Base-by-base conservation (phyloP, 768 basidiomycete species). In the Leccinum sublutescens region DNA sequence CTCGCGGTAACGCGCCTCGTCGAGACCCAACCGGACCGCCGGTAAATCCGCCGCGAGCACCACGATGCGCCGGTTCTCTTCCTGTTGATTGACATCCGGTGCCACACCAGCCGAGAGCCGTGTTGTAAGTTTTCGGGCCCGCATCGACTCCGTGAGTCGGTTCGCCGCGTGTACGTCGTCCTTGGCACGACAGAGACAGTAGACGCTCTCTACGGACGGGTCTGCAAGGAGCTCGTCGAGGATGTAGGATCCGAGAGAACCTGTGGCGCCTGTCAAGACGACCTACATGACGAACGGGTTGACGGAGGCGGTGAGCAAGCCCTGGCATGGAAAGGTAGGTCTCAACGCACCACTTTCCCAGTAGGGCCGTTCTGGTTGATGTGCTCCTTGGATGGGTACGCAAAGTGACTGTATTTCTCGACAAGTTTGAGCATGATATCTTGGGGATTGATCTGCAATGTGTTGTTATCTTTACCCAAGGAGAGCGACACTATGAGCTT, bases 251-350 rank as follows among this genome's bases (percentile, higher is more conserved):
- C 84, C 84, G 3, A 84, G 76, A 2, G 80, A 82, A 1, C 83
- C 83, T 5, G 83, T 82, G 0, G 77, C 79, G 4, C 83, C 83
- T 0, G 82, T 83, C 36, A 85, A 71, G 5, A 84, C 75, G 8
- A 70, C 53, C 62, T 65, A 3, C 36, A 34, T 14, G 34, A 34
- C 34, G 5, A 34, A 34, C 12, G 12, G 2, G 34, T 34, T 34
- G 0, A 14, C 12, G 34, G 34, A 34, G 34, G 31, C 4, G 21
- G 12, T 58, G 40, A 27, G n/a, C 23, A 21, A 2, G 21, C n/a
- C 25, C 1, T 9, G 31, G 1, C 10, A 34, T 19, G 58, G 52
- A 15, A 40, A 33, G 12, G 15, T 12, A 36, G 19, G 43, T 21
- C 31, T 57, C 51, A 61, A 61, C 56, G 29, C 4, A 69, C 68